Conservation (phyloP, 1,284 basidiomycete species). For the Meripilus lineatus region DNA sequence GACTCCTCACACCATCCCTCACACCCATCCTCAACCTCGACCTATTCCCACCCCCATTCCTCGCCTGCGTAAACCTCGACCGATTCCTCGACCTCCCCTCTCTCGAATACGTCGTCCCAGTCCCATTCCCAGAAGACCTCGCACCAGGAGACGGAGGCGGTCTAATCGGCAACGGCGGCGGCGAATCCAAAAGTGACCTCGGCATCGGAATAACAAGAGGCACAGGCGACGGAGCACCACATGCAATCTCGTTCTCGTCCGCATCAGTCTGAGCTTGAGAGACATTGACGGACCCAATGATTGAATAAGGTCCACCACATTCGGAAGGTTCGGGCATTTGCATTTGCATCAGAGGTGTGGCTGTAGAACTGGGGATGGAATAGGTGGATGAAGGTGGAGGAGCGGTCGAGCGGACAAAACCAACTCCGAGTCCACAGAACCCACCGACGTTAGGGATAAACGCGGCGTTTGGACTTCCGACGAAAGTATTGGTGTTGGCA, state of each 20-base stretch:
- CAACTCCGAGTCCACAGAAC: not conserved
- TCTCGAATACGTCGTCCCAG: not conserved
- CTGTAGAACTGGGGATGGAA: not conserved
- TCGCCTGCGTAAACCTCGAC: too few species aligned
- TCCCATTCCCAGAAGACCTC: not conserved
- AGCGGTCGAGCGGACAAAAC: not conserved
- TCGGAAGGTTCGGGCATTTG: not conserved
- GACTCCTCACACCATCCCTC: too few species aligned
- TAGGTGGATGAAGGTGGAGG: not conserved
- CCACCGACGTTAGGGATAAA: not conserved
- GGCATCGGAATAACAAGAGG: too few species aligned
- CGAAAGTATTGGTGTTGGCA: too few species aligned
- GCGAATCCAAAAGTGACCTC: slow-evolving; percentile 3
- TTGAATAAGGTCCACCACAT: slow-evolving; percentile 1
- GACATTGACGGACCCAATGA: not conserved
- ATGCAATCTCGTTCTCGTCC: too few species aligned
- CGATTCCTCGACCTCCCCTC: not conserved
- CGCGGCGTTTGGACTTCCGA: too few species aligned
- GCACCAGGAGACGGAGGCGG: slow-evolving; percentile 5
- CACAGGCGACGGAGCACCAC: too few species aligned
- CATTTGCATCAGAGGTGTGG: not conserved
- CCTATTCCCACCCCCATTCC: not conserved
- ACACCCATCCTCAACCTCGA: not conserved
- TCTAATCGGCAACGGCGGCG: slow-evolving; percentile 7
- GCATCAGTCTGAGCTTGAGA: too few species aligned